Evolutionary conservation across 192 early-diverging fungal genomes (phyloP).

Genomic region (Dispira simplex): DNA sequence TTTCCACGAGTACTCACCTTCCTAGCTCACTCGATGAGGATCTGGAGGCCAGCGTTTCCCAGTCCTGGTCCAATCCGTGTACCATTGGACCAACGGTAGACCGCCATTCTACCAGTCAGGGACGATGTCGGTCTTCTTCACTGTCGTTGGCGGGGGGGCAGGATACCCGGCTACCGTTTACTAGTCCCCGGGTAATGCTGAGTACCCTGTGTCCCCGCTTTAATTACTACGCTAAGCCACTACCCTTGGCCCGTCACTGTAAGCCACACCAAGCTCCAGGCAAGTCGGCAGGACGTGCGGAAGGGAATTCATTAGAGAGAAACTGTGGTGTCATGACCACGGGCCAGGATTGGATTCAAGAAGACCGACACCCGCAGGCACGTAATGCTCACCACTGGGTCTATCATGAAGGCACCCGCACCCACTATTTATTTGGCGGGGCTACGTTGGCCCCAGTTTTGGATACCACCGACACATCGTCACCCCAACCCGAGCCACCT

Average conservation of each 20-base stretch:
- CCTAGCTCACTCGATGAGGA: not conserved
- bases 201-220: too few relatives aligned
- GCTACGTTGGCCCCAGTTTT: not conserved
- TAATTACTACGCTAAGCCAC: too few relatives aligned
- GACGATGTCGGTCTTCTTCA: not conserved
- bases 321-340: too few relatives aligned
- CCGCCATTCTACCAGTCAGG: not conserved
- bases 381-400: constrained; percentile 87
- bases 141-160: not conserved
- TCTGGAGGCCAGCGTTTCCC: not conserved
- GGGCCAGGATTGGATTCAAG: too few relatives aligned
- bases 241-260: too few relatives aligned
- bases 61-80: not conserved
- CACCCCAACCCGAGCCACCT: not conserved
- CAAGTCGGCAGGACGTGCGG: too few relatives aligned
- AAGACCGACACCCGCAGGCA: constrained; percentile 31
- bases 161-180: not conserved
- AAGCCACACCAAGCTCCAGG: too few relatives aligned
- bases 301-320: too few relatives aligned
- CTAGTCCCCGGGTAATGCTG: too few relatives aligned
- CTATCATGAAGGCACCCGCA: constrained; percentile 50
- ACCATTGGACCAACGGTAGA: not conserved
- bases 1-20: constrained; percentile 8
- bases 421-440: constrained; percentile 89
- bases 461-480: not conserved